Base-by-base conservation (phyloP, 192 early-diverging fungal species). In the Pilobolus umbonatus region DNA sequence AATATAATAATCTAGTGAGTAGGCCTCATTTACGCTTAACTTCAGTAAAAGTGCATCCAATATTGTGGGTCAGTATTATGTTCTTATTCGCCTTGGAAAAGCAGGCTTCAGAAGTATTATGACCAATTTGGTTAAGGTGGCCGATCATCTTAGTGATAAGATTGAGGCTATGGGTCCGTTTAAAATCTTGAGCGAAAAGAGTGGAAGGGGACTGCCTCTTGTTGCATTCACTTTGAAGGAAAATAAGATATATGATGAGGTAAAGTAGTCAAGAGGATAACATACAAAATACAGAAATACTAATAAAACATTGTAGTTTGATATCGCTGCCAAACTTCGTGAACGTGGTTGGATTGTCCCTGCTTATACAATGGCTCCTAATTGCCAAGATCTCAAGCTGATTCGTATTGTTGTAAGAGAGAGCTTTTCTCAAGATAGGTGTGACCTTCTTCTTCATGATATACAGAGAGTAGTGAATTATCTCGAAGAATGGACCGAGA, bases 61-160 rank as follows among this genome's bases (percentile, higher is more conserved):
- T 50, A 77, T 91, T 56, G 82, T 93, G 39, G 88, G 77, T n/a
- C 89, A 91, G 68, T 93, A 93, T 68, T 93, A 91, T 72, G 80
- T 82, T 49, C 80, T 93, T 22, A 77, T 91, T 43, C 80, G 89
- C 39, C 78, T 85, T 26, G 91, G 88, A 0, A 69, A 73, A 24
- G 53, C 66, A 19, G 91, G 91, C 0, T 91, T 80, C 69, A 60
- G 68, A 29, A 76, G 80, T 53, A 84, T 93, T 42, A 88, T 90
- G 80, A 74, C 62, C 49, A 79, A 74, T 15, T 69, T 83, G 31
- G 63, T 81, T 55, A 55, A 59, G 26, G 82, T 78, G 55, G 80
- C 86, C n/a, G 72, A 78, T 15, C 62, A 80, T 46, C 53, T 90
- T 22, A 77, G 78, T 15, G 67, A 67, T 1, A 61, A 67, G 2